Percentiles rank a stretch among this genome's conserved stretches.
These are phyloP conservation scores for Trypanosoma mega DNA, from an alignment of 208 protist genomes.

Conservation along the genomic window DNA sequence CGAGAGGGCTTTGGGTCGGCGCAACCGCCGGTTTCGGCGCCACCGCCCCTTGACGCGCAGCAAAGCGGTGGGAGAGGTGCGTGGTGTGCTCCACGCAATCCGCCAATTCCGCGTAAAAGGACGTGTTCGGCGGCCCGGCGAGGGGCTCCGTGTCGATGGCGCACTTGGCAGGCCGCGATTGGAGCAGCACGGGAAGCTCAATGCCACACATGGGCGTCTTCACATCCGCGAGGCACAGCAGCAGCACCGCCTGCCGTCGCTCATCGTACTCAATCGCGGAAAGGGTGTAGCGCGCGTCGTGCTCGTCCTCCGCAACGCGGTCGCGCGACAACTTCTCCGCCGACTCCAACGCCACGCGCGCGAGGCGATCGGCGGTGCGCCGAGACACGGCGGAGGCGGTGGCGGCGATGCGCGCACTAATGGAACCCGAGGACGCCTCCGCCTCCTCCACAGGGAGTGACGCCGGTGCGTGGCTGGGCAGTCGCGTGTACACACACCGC, in stretches of 20 bases:
- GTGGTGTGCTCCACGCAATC: conserved; percentile 12
- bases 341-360: conserved; percentile 7
- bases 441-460: no score
- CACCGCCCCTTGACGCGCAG: neutral
- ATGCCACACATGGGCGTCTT: conserved; percentile 21
- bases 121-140: neutral
- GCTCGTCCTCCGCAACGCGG: conserved; percentile 20
- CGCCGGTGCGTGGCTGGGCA: neutral
- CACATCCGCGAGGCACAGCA: conserved; percentile 21
- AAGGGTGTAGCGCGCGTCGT: conserved; percentile 6
- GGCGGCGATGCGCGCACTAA: neutral
- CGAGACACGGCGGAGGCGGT: neutral
- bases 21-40: neutral
- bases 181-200: neutral
- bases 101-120: conserved; percentile 2
- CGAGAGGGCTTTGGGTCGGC: neutral
- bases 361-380: neutral
- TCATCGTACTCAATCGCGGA: conserved; percentile 18
- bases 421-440: neutral
- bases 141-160: conserved; percentile 43
- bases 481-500: conserved; percentile 2
- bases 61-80: conserved; percentile 23
- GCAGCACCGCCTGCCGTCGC: conserved; percentile 3
- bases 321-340: conserved; percentile 15
- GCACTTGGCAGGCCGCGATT: conserved; percentile 1